Percentiles rank a stretch among this genome's conserved stretches.
Conservation (phyloP, 23 red algal species). For the Gracilaria domingensis region DNA sequence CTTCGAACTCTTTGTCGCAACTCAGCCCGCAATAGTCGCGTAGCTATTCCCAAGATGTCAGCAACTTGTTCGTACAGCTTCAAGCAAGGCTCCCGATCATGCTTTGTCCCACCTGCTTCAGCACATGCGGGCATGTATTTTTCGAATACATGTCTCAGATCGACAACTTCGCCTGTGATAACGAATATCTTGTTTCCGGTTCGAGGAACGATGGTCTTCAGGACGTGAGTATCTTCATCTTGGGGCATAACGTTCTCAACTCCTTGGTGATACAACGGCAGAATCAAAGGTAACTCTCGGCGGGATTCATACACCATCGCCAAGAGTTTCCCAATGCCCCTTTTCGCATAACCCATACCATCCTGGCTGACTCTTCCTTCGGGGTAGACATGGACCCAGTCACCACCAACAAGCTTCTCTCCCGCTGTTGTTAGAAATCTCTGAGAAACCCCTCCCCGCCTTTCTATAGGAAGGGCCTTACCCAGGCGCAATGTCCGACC, state of each 20-base stretch:
- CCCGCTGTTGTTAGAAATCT: slow-evolving; percentile 67
- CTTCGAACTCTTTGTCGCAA: slow-evolving; percentile 54
- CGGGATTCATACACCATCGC: slow-evolving; percentile 70
- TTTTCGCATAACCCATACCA: slow-evolving; percentile 79
- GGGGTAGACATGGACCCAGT: slow-evolving; percentile 97
- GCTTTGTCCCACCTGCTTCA: slow-evolving; percentile 48
- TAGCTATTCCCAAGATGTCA: slow-evolving; percentile 64
- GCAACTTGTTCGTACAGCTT: slow-evolving; percentile 90
- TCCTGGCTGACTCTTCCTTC: slow-evolving; percentile 86
- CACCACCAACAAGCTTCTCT: slow-evolving; percentile 78
- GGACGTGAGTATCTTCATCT: slow-evolving; percentile 67
- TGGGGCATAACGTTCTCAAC: slow-evolving; percentile 97
- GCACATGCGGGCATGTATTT: slow-evolving; percentile 48
- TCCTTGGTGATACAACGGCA: slow-evolving; percentile 99
- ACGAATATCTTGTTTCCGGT: slow-evolving; percentile 83
- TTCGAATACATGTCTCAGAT: slow-evolving; percentile 78
- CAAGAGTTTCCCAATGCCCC: slow-evolving; percentile 91
- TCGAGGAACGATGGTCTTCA: slow-evolving; percentile 59
- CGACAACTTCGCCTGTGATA: slow-evolving; percentile 85
- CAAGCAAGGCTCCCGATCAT: slow-evolving; percentile 67
- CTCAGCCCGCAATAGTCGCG: slow-evolving; percentile 74
- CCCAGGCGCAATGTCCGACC: slow-evolving; percentile 78
- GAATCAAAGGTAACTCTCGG: slow-evolving; percentile 64
- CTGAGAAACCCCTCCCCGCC: slow-evolving; percentile 83
- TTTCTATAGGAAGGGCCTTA: slow-evolving; percentile 89